phyloP scores from a whole-genome alignment of 805 yeast species.

The Hanseniaspora jakobsenii region DNA sequence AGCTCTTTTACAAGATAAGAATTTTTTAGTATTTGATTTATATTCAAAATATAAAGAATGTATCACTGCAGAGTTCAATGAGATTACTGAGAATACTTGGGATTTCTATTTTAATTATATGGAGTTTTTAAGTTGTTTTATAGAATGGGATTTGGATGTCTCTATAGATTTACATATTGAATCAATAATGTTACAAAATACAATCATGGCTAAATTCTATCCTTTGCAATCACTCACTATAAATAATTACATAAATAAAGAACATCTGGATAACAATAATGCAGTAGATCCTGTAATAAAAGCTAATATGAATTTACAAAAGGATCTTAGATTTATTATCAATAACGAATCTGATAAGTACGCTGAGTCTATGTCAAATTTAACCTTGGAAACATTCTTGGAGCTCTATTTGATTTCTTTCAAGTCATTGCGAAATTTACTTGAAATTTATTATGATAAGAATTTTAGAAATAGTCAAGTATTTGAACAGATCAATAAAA shows the following conservation, averaged over 20 bases:
- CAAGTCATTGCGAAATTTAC: background rate
- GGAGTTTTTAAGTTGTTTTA: slow-evolving; percentile 21
- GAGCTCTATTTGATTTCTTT: slow-evolving; percentile 1
- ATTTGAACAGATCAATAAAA: too few relatives aligned
- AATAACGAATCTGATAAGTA: slow-evolving; percentile 1
- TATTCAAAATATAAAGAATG: background rate
- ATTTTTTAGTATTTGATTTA: slow-evolving; percentile 18
- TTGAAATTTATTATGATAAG: background rate
- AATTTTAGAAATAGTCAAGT: background rate
- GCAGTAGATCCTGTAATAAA: slow-evolving; percentile 7
- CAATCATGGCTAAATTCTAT: background rate
- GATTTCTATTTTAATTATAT: slow-evolving; percentile 26
- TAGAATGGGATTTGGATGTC: slow-evolving; percentile 20
- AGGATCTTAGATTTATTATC: slow-evolving; percentile 2
- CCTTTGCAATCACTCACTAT: background rate
- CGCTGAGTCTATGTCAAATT: slow-evolving; percentile 10
- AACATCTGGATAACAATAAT: background rate
- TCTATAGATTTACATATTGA: slow-evolving; percentile 15
- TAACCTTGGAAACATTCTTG: background rate
- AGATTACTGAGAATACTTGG: slow-evolving; percentile 20
- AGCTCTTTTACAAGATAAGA: slow-evolving; percentile 15
- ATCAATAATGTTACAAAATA: background rate
- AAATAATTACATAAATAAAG: background rate
- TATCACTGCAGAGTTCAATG: background rate
- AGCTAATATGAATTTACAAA: slow-evolving; percentile 10